phyloP scores from a whole-genome alignment of 2,329 filamentous ascomycete genomes.

The Penicillium sp. region DNA sequence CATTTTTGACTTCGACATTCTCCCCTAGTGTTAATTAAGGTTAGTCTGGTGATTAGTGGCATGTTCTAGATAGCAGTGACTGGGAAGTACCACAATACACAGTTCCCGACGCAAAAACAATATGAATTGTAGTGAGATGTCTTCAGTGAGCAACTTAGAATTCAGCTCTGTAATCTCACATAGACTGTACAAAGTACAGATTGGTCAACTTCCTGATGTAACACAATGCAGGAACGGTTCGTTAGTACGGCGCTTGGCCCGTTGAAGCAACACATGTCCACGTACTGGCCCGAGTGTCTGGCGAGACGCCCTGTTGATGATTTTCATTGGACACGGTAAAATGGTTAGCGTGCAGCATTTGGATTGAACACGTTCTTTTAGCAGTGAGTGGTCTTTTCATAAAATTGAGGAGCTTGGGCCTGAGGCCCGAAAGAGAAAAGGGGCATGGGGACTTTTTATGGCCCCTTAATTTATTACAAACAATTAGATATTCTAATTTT shows the following conservation, averaged over 20 bases:
- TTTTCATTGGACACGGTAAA: conserved; percentile 6
- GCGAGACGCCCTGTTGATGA: conserved; percentile 9
- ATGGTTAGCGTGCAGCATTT: conserved; percentile 3
- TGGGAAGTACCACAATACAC: not conserved
- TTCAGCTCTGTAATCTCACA: not conserved
- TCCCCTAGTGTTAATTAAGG: not conserved
- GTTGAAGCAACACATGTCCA: conserved; percentile 13
- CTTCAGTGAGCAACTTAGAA: not conserved
- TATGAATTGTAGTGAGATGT: not conserved
- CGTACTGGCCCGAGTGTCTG: conserved; percentile 15
- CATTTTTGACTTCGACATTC: too few species aligned
- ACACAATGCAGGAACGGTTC: conserved; percentile 4
- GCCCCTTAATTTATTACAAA: conserved; percentile 8
- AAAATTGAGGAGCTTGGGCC: conserved; percentile 4
- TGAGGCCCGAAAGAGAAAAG: conserved; percentile 4
- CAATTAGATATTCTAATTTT: not conserved
- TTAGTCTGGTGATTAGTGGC: not conserved
- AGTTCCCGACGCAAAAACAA: not conserved
- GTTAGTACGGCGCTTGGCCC: conserved; percentile 11
- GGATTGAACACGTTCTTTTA: conserved; percentile 8
- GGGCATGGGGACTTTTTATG: not conserved
- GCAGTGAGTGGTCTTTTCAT: not conserved
- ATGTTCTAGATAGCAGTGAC: not conserved
- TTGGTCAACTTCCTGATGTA: conserved; percentile 8
- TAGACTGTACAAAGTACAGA: not conserved